These are phyloP conservation scores for Potentilla sterilis DNA, from an alignment of 306 rosid genomes.

Conservation along the genomic window DNA sequence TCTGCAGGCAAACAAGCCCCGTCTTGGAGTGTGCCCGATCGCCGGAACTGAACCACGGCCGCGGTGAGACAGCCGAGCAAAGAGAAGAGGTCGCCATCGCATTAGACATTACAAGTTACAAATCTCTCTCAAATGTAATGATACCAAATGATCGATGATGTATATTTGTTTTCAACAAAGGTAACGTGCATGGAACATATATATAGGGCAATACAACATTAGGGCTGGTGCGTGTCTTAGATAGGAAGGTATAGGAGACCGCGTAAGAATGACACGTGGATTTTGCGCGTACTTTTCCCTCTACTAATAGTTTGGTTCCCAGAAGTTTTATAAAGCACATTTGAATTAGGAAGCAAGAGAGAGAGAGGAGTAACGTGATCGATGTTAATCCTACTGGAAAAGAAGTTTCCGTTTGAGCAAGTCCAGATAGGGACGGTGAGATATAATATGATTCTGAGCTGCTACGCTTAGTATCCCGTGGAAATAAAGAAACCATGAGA, in stretches of 20 bases:
- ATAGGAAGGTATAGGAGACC: background rate
- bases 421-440: background rate
- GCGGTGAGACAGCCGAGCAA: conserved; percentile 18
- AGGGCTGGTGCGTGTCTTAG: background rate
- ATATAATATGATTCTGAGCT: background rate
- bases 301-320: background rate
- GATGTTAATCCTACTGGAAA: background rate
- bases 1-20: background rate
- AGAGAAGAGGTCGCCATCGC: conserved; percentile 31
- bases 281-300: background rate
- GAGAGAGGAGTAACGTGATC: background rate
- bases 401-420: background rate
- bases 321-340: background rate
- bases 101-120: background rate
- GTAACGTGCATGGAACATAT: background rate
- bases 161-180: background rate
- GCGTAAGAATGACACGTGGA: conserved; percentile 18
- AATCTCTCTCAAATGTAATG: background rate
- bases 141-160: background rate
- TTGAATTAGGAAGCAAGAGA: background rate
- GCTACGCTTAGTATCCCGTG: background rate
- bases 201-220: background rate
- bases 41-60: background rate
- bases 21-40: background rate
- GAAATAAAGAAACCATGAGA: background rate